Percentiles rank a stretch among this genome's conserved stretches.
Evolutionary conservation across 1,284 basidiomycete genomes (phyloP).

Genomic region (Phellinidium pouzarii): DNA sequence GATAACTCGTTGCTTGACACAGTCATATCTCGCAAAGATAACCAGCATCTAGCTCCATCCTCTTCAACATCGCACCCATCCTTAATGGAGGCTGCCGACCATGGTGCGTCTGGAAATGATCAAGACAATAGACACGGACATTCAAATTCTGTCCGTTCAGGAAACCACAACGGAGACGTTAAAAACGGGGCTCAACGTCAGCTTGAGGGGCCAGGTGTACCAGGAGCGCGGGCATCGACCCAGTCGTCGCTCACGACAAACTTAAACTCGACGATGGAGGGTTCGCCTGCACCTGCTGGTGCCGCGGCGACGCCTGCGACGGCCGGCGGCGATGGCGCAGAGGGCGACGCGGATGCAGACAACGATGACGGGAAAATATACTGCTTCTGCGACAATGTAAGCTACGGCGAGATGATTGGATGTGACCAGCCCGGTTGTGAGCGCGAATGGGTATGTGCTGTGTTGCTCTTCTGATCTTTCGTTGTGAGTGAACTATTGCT

Average conservation of each 20-base stretch:
- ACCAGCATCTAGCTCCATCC: slow-evolving; percentile 12
- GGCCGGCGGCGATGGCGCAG: slow-evolving; percentile 21
- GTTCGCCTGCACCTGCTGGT: slow-evolving; percentile 18
- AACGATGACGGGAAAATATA: slow-evolving; percentile 74
- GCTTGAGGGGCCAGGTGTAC: slow-evolving; percentile 18
- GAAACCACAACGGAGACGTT: neutral
- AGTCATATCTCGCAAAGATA: slow-evolving; percentile 18
- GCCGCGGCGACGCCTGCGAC: slow-evolving; percentile 15
- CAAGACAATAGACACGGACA: neutral
- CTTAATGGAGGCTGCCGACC: slow-evolving; percentile 5
- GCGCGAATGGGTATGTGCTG: slow-evolving; percentile 83
- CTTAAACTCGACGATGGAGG: slow-evolving; percentile 6
- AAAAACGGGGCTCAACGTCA: neutral
- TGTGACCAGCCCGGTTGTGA: slow-evolving; percentile 89
- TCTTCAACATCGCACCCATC: slow-evolving; percentile 18
- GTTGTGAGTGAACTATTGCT: too few species aligned
- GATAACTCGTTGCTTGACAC: slow-evolving; percentile 16
- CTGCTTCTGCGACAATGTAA: slow-evolving; percentile 83
- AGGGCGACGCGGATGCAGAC: slow-evolving; percentile 44
- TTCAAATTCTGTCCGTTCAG: neutral
- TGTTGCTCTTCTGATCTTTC: neutral
- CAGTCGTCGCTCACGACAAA: slow-evolving; percentile 30
- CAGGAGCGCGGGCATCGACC: slow-evolving; percentile 30
- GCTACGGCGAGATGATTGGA: slow-evolving; percentile 96
- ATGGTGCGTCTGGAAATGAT: neutral